Percentiles rank a stretch among this genome's conserved stretches.
These are phyloP conservation scores for Edaphochlamys debaryana DNA, from an alignment of 139 green algal species.

Conservation along the genomic window DNA sequence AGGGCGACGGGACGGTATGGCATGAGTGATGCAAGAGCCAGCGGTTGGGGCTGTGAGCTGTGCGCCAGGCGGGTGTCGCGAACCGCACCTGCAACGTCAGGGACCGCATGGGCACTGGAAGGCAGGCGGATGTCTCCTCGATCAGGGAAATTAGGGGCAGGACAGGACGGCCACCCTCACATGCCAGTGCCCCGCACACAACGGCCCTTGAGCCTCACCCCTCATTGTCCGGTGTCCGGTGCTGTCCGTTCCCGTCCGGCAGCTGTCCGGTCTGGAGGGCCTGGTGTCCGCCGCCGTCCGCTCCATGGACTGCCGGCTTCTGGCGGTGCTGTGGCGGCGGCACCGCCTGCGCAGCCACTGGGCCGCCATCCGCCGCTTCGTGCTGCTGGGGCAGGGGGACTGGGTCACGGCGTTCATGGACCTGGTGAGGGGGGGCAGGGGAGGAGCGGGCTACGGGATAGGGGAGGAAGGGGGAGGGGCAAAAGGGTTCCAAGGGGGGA, in stretches of 20 bases:
- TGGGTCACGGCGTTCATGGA: slow-evolving; percentile 66
- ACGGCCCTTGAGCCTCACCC: too few relatives aligned
- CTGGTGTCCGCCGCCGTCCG: slow-evolving; percentile 61
- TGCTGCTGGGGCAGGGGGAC: slow-evolving; percentile 94
- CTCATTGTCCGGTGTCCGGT: too few relatives aligned
- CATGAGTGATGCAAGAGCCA: neutral
- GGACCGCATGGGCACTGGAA: too few relatives aligned
- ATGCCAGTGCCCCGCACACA: too few relatives aligned
- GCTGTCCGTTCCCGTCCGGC: too few relatives aligned
- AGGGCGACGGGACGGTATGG: slow-evolving; percentile 4
- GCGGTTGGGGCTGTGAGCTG: slow-evolving; percentile 28
- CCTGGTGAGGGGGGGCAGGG: slow-evolving; percentile 31
- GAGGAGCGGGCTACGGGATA: too few relatives aligned
- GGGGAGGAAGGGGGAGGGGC: too few relatives aligned
- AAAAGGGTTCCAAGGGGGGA: too few relatives aligned
- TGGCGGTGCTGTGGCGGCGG: slow-evolving; percentile 77
- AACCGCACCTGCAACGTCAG: too few relatives aligned
- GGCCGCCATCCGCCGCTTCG: slow-evolving; percentile 85
- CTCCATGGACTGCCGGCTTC: slow-evolving; percentile 76
- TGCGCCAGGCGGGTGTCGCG: slow-evolving; percentile 5
- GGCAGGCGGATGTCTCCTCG: too few relatives aligned
- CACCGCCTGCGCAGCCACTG: slow-evolving; percentile 83
- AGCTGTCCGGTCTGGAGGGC: slow-evolving; percentile 70
- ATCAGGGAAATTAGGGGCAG: too few relatives aligned
- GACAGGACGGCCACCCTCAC: too few relatives aligned